Percentiles rank a stretch among this genome's conserved stretches.
phyloP scores from a whole-genome alignment of 768 basidiomycete genomes.

The Leccinum subgranulosum region DNA sequence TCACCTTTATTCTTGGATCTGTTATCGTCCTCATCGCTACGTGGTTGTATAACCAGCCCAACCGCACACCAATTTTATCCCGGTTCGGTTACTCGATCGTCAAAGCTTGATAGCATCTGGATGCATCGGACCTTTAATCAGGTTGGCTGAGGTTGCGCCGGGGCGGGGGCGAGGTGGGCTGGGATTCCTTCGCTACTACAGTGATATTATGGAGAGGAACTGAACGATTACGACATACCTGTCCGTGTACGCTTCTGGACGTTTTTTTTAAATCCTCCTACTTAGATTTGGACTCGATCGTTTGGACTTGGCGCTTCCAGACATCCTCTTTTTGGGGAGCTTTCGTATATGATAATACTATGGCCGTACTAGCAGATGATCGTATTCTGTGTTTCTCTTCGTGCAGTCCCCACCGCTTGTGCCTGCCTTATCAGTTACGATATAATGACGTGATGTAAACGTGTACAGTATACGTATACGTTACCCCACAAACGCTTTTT shows the following conservation, averaged over 20 bases:
- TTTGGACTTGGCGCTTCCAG: conserved; percentile 18
- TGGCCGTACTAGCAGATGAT: conserved; percentile 4
- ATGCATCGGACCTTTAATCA: not conserved
- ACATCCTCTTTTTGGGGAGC: conserved; percentile 11
- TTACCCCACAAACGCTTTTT: conserved; percentile 17
- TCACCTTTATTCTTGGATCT: conserved; percentile 83
- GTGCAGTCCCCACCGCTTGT: conserved; percentile 1
- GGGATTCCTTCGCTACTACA: conserved; percentile 1
- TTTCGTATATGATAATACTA: conserved; percentile 20
- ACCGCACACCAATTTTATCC: conserved; percentile 32
- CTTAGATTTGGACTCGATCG: conserved; percentile 25
- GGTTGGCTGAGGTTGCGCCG: not conserved
- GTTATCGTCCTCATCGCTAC: conserved; percentile 83
- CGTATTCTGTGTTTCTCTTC: conserved; percentile 12
- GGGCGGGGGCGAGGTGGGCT: not conserved
- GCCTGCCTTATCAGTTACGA: conserved; percentile 17
- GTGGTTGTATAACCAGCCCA: conserved; percentile 84
- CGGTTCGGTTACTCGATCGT: conserved; percentile 27
- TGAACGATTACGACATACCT: conserved; percentile 21
- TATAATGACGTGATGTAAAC: conserved; percentile 30
- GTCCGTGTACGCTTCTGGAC: conserved; percentile 21
- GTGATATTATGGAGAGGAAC: conserved; percentile 1
- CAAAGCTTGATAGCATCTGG: conserved; percentile 18
- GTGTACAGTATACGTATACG: no score
- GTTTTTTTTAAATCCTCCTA: conserved; percentile 18